Conservation (phyloP, 2,329 filamentous ascomycete species). For the Setomelanomma holmii region DNA sequence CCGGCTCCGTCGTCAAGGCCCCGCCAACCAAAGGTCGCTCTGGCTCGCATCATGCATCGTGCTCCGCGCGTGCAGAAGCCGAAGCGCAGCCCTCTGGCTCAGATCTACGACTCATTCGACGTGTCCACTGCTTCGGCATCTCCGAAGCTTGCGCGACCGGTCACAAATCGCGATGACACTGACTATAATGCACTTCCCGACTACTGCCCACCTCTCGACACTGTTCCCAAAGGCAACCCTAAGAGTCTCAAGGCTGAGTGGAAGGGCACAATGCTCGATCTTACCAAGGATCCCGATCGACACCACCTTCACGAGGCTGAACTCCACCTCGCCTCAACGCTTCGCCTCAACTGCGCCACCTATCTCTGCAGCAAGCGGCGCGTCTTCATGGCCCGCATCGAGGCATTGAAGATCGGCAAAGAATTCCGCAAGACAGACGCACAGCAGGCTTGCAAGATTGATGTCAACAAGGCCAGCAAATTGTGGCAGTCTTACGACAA, state of each 20-base stretch:
- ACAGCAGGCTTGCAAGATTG: constrained; percentile 96
- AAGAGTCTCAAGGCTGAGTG: constrained; percentile 84
- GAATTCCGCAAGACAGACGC: constrained; percentile 95
- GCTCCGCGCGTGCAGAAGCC: constrained; percentile 42
- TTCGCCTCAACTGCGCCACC: constrained; percentile 84
- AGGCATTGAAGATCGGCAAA: constrained; percentile 71
- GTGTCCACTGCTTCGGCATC: constrained; percentile 35
- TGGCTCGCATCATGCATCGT: constrained; percentile 41
- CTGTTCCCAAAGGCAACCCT: constrained; percentile 67
- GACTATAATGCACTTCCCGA: constrained; percentile 77
- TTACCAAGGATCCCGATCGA: constrained; percentile 69
- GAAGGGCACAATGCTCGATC: constrained; percentile 81
- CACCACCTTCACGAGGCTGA: constrained; percentile 80
- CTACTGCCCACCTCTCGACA: constrained; percentile 72
- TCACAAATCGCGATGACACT: constrained; percentile 79
- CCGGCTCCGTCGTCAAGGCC: constrained; percentile 44
- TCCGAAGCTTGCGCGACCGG: constrained; percentile 46
- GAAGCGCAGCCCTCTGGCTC: constrained; percentile 45
- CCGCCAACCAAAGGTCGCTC: constrained; percentile 42
- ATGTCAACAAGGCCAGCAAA: constrained; percentile 96
- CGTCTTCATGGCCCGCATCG: constrained; percentile 80
- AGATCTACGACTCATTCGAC: constrained; percentile 47
- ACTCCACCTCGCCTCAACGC: constrained; percentile 74
- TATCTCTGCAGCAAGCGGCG: constrained; percentile 93
- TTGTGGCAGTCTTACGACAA: constrained; percentile 89